Conservation (phyloP, 2,329 filamentous ascomycete genomes). For the Volutella citrinella region DNA sequence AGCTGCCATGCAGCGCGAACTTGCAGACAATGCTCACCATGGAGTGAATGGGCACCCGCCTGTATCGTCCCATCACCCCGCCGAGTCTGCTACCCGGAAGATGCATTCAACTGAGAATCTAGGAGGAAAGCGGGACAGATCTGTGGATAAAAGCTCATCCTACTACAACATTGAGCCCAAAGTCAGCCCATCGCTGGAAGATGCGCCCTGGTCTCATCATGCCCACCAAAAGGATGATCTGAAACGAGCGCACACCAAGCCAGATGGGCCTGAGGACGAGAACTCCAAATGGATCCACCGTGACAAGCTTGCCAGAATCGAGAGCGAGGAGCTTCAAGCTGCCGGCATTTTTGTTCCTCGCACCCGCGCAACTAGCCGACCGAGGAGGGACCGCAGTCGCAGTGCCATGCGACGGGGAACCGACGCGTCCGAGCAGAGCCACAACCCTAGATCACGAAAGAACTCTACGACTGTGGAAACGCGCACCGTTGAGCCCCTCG, state of each 20-base stretch:
- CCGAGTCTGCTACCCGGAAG: slow-evolving; percentile 31
- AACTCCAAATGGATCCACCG: slow-evolving; percentile 81
- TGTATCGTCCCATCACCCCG: slow-evolving; percentile 20
- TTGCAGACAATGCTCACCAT: slow-evolving; percentile 16
- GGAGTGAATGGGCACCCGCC: slow-evolving; percentile 23
- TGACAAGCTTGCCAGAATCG: slow-evolving; percentile 79
- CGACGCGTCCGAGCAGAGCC: slow-evolving; percentile 28
- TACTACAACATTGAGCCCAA: slow-evolving; percentile 23
- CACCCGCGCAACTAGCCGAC: slow-evolving; percentile 51
- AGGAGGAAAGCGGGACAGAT: slow-evolving; percentile 19
- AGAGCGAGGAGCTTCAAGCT: slow-evolving; percentile 76
- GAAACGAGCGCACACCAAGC: too few species aligned
- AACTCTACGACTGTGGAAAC: slow-evolving; percentile 42
- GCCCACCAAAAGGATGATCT: slow-evolving; percentile 19
- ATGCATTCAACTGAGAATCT: slow-evolving; percentile 36
- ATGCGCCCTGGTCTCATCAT: slow-evolving; percentile 14
- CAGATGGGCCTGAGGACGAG: too few species aligned
- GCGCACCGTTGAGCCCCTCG: slow-evolving; percentile 36
- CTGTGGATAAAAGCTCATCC: slow-evolving; percentile 20
- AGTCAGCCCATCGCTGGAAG: slow-evolving; percentile 19
- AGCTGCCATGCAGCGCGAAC: slow-evolving; percentile 14
- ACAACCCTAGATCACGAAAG: slow-evolving; percentile 37
- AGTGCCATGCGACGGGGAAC: slow-evolving; percentile 33
- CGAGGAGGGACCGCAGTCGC: slow-evolving; percentile 35
- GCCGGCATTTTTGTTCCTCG: slow-evolving; percentile 65